Evolutionary conservation across 768 basidiomycete species (phyloP).

Genomic region (Rhodosporidiobolus odoratus): DNA sequence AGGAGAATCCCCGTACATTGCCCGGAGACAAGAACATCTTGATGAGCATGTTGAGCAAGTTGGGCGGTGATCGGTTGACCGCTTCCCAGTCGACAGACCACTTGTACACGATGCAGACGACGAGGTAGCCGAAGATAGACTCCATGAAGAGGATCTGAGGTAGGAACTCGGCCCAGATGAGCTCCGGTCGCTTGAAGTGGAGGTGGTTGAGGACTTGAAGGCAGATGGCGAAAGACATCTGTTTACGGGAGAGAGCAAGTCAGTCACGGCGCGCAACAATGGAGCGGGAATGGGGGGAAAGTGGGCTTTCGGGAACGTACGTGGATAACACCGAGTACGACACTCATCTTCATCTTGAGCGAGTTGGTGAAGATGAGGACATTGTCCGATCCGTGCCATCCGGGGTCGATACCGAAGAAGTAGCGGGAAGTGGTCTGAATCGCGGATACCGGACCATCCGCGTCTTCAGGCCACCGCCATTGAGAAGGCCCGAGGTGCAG

Average conservation of each 20-base stretch:
- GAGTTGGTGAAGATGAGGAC: constrained; percentile 90
- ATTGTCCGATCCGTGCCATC: constrained; percentile 91
- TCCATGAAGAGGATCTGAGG: constrained; percentile 97
- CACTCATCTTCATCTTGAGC: constrained; percentile 99
- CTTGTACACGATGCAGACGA: constrained; percentile 59
- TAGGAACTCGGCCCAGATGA: constrained; percentile 90
- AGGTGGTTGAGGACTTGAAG: constrained; percentile 93
- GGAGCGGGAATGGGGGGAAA: not conserved
- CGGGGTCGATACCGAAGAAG: constrained; percentile 88
- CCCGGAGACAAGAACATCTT: constrained; percentile 93
- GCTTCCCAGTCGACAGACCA: constrained; percentile 90
- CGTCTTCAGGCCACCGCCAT: constrained; percentile 66
- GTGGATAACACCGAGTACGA: constrained; percentile 91
- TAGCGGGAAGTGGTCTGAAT: constrained; percentile 66
- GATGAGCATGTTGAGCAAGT: constrained; percentile 87
- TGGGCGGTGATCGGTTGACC: constrained; percentile 67
- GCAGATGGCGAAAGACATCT: constrained; percentile 99
- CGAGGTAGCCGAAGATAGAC: constrained; percentile 74
- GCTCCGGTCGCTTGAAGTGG: constrained; percentile 77
- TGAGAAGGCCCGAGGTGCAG: constrained; percentile 81
- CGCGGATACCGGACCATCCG: constrained; percentile 50
- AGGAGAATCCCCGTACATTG: constrained; percentile 42
- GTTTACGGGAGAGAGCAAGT: not conserved
- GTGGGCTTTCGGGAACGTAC: constrained; percentile 52
- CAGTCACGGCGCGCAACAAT: not conserved